These are phyloP conservation scores for Emergomyces pasteurianus DNA, from an alignment of 2,329 filamentous ascomycete species.

Conservation along the genomic window DNA sequence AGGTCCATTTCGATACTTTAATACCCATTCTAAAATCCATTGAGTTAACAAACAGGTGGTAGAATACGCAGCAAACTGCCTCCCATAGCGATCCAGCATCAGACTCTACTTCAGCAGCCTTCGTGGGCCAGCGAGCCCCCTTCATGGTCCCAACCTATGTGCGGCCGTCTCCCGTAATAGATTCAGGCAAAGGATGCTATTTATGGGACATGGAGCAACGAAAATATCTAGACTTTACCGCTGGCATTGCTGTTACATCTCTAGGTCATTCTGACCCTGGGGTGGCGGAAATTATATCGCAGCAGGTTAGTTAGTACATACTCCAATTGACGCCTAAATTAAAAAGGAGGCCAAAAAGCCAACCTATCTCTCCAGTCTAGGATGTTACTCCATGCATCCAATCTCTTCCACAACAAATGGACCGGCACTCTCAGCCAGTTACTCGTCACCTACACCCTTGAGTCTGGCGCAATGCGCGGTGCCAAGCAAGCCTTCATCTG, in stretches of 20 bases:
- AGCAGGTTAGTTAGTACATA: conserved; percentile 49
- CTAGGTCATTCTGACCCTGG: conserved; percentile 82
- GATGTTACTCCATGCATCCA: conserved; percentile 81
- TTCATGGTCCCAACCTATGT: conserved; percentile 97
- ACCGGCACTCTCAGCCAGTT: conserved; percentile 79
- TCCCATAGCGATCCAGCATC: conserved; percentile 61
- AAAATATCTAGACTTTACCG: conserved; percentile 86
- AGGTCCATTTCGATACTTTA: neutral
- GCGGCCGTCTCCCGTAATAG: conserved; percentile 79
- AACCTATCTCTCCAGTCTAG: conserved; percentile 37
- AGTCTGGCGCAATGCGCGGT: conserved; percentile 70
- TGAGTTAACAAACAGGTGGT: conserved; percentile 1
- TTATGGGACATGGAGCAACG: conserved; percentile 84
- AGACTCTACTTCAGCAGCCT: conserved; percentile 61
- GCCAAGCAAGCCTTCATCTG: conserved; percentile 77
- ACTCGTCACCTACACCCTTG: conserved; percentile 67
- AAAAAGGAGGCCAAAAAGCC: neutral
- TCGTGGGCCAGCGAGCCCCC: conserved; percentile 63
- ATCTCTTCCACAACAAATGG: conserved; percentile 96
- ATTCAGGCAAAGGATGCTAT: conserved; percentile 74
- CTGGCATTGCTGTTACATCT: conserved; percentile 89
- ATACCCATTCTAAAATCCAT: neutral
- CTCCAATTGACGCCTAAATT: neutral
- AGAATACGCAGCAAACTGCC: conserved; percentile 38
- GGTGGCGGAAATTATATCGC: conserved; percentile 59